Evolutionary conservation across 2,329 filamentous ascomycete genomes (phyloP), one percentile per base, ranked within the genome.

Genomic region (Akanthomyces muscarius): DNA sequence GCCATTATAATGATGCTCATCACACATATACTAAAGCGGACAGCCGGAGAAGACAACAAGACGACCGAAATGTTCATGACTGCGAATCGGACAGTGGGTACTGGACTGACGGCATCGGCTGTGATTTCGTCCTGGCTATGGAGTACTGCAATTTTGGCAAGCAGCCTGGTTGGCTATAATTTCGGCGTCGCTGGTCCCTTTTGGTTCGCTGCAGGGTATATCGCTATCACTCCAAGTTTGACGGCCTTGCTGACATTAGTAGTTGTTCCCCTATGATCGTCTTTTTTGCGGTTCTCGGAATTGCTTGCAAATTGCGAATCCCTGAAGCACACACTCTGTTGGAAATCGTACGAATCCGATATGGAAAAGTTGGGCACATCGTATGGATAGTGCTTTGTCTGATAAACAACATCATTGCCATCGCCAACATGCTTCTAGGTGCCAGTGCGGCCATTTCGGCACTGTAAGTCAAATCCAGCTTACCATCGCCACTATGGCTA

Each of bases 31-130:
- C 66, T 83, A n/a, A 83, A 81, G 65, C 77, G 71, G 42, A 82
- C 80, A 0, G 74, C 78, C 0, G 79, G 79, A 1, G 81, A 84
- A 64, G 81, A 83, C 54, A 83, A 82, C 61, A 74, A 75, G 25
- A 82, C 79, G 23, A 83, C 80, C 0, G 82, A 84, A 68, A 84
- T 82, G 80, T 83, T 83, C 68, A 83, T 83, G 77, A 81, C 79
- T 0, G 81, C 81, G 2, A 83, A 84, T 60, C 76, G 81, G 5
- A 76, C 73, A 10, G 80, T 84, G 0, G 76, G 78, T 1, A 81
- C 80, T 0, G 82, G 82, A 1, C 66, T 84, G 28, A 83, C 81
- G 10, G 78, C 81, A 3, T 83, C 81, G 0, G 81, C 82, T 7
- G 81, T 84, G 0, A 78, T 83, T 21, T 83, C 81, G 38, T 82